Conservation (phyloP, 2,329 filamentous ascomycete species). For the Chaetothyriales sp. region DNA sequence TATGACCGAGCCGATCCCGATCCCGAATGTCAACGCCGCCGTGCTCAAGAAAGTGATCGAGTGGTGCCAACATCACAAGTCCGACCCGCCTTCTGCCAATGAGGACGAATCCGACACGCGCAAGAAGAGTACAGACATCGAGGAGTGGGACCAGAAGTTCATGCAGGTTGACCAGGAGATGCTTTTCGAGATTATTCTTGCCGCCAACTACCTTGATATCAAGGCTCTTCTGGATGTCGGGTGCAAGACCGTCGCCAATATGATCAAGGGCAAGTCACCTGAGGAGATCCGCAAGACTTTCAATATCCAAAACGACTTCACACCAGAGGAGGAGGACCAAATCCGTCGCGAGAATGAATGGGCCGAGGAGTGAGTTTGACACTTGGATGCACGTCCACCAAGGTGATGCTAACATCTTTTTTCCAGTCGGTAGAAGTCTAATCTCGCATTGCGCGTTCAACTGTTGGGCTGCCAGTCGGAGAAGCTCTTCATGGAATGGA, state of each 20-base stretch:
- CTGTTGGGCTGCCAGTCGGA: not conserved
- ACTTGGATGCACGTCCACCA: not conserved
- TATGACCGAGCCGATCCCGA: constrained; percentile 61
- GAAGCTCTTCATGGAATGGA: not conserved
- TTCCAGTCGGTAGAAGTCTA: constrained; percentile 34
- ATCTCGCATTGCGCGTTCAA: not conserved
- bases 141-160: constrained; percentile 99
- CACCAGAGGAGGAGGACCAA: constrained; percentile 96
- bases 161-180: constrained; percentile 99
- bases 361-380: constrained; percentile 54
- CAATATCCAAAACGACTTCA: constrained; percentile 99
- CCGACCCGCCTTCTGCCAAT: constrained; percentile 63
- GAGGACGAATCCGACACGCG: constrained; percentile 88
- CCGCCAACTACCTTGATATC: constrained; percentile 97
- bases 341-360: constrained; percentile 84
- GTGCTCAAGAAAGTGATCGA: constrained; percentile 94
- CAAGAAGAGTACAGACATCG: constrained; percentile 97
- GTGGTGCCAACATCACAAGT: constrained; percentile 92
- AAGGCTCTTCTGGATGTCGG: constrained; percentile 95
- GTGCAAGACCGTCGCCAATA: constrained; percentile 98
- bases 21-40: constrained; percentile 78
- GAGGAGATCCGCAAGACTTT: constrained; percentile 99
- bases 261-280: constrained; percentile 99
- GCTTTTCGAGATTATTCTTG: constrained; percentile 97
- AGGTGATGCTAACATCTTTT: not conserved